Evolutionary conservation across 495 filamentous ascomycete genomes (phyloP), one percentile per base, ranked within the genome.

Genomic region (Hapsidospora chrysogenum): DNA sequence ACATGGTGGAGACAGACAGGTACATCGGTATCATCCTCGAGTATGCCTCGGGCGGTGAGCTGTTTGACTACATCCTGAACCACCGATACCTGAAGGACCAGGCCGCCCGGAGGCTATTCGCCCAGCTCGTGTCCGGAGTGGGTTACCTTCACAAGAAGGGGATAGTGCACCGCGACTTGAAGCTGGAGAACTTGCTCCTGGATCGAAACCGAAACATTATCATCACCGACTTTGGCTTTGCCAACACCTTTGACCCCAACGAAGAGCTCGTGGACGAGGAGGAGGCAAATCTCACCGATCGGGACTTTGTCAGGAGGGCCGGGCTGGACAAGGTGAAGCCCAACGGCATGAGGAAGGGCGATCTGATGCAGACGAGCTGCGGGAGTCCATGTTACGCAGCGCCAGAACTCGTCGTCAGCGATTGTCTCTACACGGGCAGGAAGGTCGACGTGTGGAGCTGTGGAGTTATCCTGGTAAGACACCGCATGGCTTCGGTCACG

Each of bases 381-480:
- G 89, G 68, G 56, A 92, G 78, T 48, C 79, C 79, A 4, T 99
- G 89, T 50, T 99, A 99, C 54, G 89, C 89, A 28, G 89, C 89
- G 10, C 89, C 89, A 6, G 89, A 99, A 62, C 68, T 99, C 25
- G 89, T 99, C 13, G 89, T 99, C 38, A 94, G 85, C 54, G 89
- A 99, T 56, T 92, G 84, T 13, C 58, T 99, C 11, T 99, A 99
- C 55, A 99, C 92, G 4, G 89, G 89, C 26, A 72, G 85, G 18
- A 99, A 96, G 54, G 89, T 99, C 11, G 89, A 99, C 51, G 89
- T 99, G 17, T 99, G 89, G 89, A 96, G 89, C 49, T 96, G 89
- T 50, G 89, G 89, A 58, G 89, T 99, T 17, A 99, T 99, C 48
- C 58, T 99, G 68, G 89, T 96, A 70, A 61, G 83, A 69, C n/a